Evolutionary conservation across 2,329 filamentous ascomycete genomes (phyloP), one percentile per base, ranked within the genome.

Genomic region (Arthrobotrys sinensis): DNA sequence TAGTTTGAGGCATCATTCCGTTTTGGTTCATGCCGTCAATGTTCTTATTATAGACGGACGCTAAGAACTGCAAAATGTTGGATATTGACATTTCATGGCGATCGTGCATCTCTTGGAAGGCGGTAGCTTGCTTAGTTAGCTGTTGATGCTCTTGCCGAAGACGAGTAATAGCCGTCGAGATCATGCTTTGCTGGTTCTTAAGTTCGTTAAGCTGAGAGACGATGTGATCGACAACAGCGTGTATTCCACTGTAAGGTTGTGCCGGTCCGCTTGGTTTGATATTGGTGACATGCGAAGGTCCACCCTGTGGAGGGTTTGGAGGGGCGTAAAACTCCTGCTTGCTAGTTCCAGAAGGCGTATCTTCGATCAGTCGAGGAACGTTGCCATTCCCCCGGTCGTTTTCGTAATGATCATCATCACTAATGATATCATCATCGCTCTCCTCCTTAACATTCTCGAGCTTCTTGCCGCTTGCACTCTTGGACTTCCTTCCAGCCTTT

Each of bases 31-130:
- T 76, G 40, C 94, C 93, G 83, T 97, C 94, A 62, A 99, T 86
- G 80, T 93, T 97, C 82, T 96, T 92, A 80, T 97, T 92, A 85
- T 98, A 99, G 48, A 99, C 95, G 11, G 96, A 98, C 53, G 95
- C 96, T 19, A 99, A 88, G 84, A 99, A 98, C 62, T 94, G 97
- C 48, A 99, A 88, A 79, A 99, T 98, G n/a, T 95, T 95, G 83
- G 97, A 98, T 85, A 99, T 98, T 0, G 95, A 97, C 83, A 95
- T 97, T 83, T 99, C 96, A 82, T 99, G 96, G n/a, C 96, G 91
- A 81, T 95, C 94, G 83, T 98, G 95, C 83, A 97, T 90, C 76
- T 90, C 92, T 84, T 98, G 94, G 83, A 97, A 97, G 73, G 92
- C 91, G 52, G 92, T 88, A 0, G 95, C 94, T 84, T 97, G 94